Percentiles rank a stretch among this genome's conserved stretches.
phyloP scores from a whole-genome alignment of 169 alveolate genomes.

The Plasmodium reichenowi region DNA sequence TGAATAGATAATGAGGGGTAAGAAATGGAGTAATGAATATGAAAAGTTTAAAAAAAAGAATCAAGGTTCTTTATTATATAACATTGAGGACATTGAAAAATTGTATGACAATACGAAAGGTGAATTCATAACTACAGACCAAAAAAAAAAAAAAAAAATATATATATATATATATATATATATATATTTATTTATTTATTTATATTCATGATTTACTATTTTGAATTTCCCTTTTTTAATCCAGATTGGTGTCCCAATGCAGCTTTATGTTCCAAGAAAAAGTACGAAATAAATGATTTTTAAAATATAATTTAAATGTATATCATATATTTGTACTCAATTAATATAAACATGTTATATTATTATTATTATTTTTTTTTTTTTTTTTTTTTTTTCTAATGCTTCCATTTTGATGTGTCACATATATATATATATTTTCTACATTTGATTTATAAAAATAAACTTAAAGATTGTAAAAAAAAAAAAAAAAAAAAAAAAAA shows the following conservation, averaged over 20 bases:
- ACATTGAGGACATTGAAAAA: slow-evolving; percentile 47
- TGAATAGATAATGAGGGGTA: slow-evolving; percentile 61
- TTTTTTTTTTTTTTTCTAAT: too few species aligned
- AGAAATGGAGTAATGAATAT: slow-evolving; percentile 70
- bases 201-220: background rate
- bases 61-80: slow-evolving; percentile 21
- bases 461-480: too few species aligned
- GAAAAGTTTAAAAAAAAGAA: slow-evolving; percentile 28
- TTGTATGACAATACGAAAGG: slow-evolving; percentile 57
- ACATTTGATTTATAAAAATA: too few species aligned
- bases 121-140: background rate
- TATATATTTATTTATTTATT: background rate
- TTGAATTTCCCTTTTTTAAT: background rate
- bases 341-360: too few species aligned
- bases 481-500: too few species aligned
- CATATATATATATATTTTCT: too few species aligned
- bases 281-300: slow-evolving; percentile 16
- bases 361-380: too few species aligned
- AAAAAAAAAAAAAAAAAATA: background rate
- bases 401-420: too few species aligned
- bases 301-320: background rate
- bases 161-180: background rate
- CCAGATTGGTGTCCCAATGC: slow-evolving; percentile 73
- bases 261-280: slow-evolving; percentile 37
- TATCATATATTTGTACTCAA: too few species aligned